A percentile compares a stretch with the other conserved stretches of the same genome.
Evolutionary conservation across 495 filamentous ascomycete species (phyloP).

Genomic region (Jackrogersella minutella): DNA sequence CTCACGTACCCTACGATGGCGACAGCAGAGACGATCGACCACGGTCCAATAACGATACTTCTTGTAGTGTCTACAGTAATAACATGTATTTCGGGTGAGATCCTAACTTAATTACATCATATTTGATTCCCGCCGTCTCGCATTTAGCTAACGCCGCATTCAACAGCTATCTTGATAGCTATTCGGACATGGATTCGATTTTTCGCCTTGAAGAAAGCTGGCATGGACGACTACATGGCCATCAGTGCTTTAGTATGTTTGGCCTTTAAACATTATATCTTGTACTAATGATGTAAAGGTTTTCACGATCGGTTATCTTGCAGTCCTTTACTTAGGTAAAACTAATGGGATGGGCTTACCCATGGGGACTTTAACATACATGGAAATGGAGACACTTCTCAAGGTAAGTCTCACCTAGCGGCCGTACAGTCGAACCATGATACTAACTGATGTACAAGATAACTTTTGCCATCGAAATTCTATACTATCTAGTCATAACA

Average conservation of each 20-base stretch:
- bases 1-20: conserved; percentile 9
- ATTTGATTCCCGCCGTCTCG: not conserved
- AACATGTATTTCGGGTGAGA: conserved; percentile 36
- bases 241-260: conserved; percentile 43
- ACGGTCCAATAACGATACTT: conserved; percentile 26
- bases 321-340: conserved; percentile 42
- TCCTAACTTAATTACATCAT: not conserved
- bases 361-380: conserved; percentile 35
- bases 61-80: conserved; percentile 28
- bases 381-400: conserved; percentile 47
- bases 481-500: conserved; percentile 52
- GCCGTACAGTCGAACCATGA: not conserved
- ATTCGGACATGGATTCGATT: conserved; percentile 43
- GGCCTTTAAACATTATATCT: not conserved
- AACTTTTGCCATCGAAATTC: conserved; percentile 53
- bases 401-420: conserved; percentile 28
- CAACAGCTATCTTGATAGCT: conserved; percentile 40
- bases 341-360: conserved; percentile 46
- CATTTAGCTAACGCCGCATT: not conserved
- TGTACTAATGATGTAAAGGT: conserved; percentile 30
- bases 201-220: conserved; percentile 41
- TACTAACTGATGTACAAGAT: conserved; percentile 28
- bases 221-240: conserved; percentile 48
- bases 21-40: conserved; percentile 1
- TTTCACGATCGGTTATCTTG: conserved; percentile 47